These are phyloP conservation scores for Madurella fahalii DNA, from an alignment of 2,329 filamentous ascomycete genomes.

Conservation along the genomic window DNA sequence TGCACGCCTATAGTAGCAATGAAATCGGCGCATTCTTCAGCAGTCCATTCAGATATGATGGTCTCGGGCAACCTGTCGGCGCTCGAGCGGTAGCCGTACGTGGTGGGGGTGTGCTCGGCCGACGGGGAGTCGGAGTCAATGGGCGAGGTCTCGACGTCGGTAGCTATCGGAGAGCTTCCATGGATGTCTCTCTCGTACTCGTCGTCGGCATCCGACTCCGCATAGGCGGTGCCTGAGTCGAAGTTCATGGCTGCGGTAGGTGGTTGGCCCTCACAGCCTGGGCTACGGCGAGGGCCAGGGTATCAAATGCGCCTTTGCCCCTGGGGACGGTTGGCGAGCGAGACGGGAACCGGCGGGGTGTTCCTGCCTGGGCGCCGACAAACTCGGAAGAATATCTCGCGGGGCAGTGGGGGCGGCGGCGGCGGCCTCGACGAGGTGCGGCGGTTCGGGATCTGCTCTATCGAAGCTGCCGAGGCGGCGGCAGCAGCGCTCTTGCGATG, in stretches of 20 bases:
- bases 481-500: background rate
- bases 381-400: conserved; percentile 31
- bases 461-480: background rate
- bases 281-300: conserved; percentile 19
- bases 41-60: conserved; percentile 74
- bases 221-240: conserved; percentile 59
- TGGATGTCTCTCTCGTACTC: conserved; percentile 73
- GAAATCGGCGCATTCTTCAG: conserved; percentile 87
- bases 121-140: conserved; percentile 69
- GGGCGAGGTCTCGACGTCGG: conserved; percentile 64
- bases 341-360: conserved; percentile 7
- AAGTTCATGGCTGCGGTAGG: conserved; percentile 26
- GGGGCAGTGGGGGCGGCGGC: background rate
- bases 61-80: conserved; percentile 67
- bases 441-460: conserved; percentile 3
- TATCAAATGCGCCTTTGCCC: background rate
- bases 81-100: conserved; percentile 63
- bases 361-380: conserved; percentile 2
- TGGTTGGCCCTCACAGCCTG: conserved; percentile 23
- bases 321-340: background rate
- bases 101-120: conserved; percentile 74
- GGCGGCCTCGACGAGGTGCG: conserved; percentile 5
- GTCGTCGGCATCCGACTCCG: conserved; percentile 77
- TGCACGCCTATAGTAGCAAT: conserved; percentile 72
- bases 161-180: conserved; percentile 61